Base-by-base conservation (phyloP, 148 eudicot species). In the Simmondsia chinensis region DNA sequence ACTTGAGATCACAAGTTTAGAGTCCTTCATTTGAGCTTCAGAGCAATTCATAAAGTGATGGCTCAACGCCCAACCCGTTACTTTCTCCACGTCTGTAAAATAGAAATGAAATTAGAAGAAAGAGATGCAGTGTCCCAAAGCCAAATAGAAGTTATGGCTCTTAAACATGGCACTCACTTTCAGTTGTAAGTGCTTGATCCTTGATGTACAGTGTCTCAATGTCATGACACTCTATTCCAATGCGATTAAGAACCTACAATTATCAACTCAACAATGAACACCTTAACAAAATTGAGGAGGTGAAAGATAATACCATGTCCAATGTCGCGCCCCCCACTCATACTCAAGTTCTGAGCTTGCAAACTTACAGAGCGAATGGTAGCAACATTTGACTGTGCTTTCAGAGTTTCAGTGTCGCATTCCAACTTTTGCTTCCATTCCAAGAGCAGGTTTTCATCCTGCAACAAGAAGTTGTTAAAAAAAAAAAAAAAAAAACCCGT, bases 351-450 rank as follows among this genome's bases (percentile, higher is more conserved):
- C n/a, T n/a, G n/a, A n/a, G n/a, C n/a, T n/a, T n/a, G n/a, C n/a
- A 22, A 10, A 63, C 97, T 68, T 59, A 91, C 99, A 38, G 83
- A 57, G 57, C 75, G 87, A 46, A 91, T 68, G 68, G 69, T 76
- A 41, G 40, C 59, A 33, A 66, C 56, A 39, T 91, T 91, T 41
- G 95, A 72, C 38, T 79, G 89, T 9, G 85, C 81, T 46, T 80
- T 82, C 50, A 86, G 48, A 16, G 94, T 91, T 63, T 82, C 99
- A 24, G 61, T 64, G 63, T 91, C 99, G 26, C 81, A 83, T 48
- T 91, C 96, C 77, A 91, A 65, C 64, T 74, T 84, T 49, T 79
- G 81, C 63, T 86, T 91, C 99, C 94, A 86, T 42, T 79, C 94
- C 13, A 64, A 51, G 15, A 85, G 76, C 45, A 74, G 53, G 31